phyloP scores from a whole-genome alignment of 345 rosid species.

The Durio zibethinus region DNA sequence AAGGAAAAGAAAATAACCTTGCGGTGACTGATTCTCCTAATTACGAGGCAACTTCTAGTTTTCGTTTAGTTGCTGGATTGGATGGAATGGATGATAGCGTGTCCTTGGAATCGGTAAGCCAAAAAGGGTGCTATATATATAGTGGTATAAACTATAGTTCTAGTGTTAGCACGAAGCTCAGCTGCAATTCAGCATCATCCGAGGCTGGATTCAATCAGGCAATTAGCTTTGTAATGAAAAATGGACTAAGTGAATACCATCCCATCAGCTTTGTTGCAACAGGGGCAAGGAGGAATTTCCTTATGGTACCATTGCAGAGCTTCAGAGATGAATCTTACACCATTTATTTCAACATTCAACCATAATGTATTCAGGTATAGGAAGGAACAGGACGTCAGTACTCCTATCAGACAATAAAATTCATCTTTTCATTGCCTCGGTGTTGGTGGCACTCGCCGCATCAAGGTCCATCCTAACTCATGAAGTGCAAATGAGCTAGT shows the following conservation, averaged over 20 bases:
- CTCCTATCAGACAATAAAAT: neutral
- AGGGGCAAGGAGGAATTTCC: constrained; percentile 57
- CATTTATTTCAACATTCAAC: constrained; percentile 62
- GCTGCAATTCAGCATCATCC: constrained; percentile 41
- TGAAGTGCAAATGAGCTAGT: neutral
- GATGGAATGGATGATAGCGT: constrained; percentile 54
- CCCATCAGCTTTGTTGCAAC: constrained; percentile 76
- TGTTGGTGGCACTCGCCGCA: neutral
- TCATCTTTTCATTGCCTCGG: neutral
- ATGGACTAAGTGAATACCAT: constrained; percentile 56
- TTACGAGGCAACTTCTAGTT: constrained; percentile 30
- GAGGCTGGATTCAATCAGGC: constrained; percentile 34
- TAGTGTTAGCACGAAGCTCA: constrained; percentile 39
- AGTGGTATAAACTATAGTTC: constrained; percentile 35
- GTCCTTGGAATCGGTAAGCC: constrained; percentile 51
- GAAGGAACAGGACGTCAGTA: neutral
- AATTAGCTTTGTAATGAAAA: constrained; percentile 51
- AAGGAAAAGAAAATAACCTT: constrained; percentile 36
- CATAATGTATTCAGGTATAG: constrained; percentile 11
- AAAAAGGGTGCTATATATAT: constrained; percentile 56
- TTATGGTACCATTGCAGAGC: constrained; percentile 67
- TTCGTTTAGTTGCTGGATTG: constrained; percentile 58
- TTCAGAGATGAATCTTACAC: constrained; percentile 78
- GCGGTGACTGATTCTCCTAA: constrained; percentile 33
- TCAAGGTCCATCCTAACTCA: neutral